Percentiles rank a stretch among this genome's conserved stretches.
phyloP scores from a whole-genome alignment of 768 basidiomycete species.

The Tricholoma saponaceum region DNA sequence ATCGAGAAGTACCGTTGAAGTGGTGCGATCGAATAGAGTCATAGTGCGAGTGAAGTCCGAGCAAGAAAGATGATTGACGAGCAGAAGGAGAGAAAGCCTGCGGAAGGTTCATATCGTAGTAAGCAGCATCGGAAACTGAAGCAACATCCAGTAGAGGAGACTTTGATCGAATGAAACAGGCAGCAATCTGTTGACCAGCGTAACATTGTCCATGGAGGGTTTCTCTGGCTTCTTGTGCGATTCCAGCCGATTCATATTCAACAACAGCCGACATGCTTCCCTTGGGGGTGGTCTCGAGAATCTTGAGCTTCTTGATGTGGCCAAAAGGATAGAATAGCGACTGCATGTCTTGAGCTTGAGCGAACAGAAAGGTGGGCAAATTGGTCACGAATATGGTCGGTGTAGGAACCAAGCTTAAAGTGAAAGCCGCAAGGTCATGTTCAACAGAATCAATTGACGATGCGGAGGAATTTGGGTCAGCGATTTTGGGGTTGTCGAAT shows the following conservation, averaged over 20 bases:
- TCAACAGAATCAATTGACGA: constrained; percentile 29
- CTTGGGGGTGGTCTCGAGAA: constrained; percentile 34
- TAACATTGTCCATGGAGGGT: constrained; percentile 61
- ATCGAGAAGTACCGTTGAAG: constrained; percentile 5
- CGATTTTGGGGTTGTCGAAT: constrained; percentile 19
- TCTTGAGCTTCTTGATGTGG: constrained; percentile 56
- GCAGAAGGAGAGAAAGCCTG: constrained; percentile 11
- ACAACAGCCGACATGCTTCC: constrained; percentile 54
- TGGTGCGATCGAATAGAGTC: constrained; percentile 9
- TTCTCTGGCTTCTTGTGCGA: constrained; percentile 64
- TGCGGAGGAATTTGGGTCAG: constrained; percentile 29
- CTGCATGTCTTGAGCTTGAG: constrained; percentile 60
- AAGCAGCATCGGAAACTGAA: constrained; percentile 10
- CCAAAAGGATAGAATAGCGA: constrained; percentile 77
- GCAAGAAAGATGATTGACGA: constrained; percentile 11
- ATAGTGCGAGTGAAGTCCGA: constrained; percentile 8
- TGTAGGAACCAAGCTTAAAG: constrained; percentile 37
- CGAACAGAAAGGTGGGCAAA: constrained; percentile 63
- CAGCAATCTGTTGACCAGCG: constrained; percentile 38
- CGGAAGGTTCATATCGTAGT: constrained; percentile 11
- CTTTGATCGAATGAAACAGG: constrained; percentile 26
- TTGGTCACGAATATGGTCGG: constrained; percentile 58
- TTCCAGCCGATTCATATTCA: constrained; percentile 51
- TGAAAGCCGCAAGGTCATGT: constrained; percentile 26
- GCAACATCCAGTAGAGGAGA: constrained; percentile 17